Conservation (phyloP, 2,329 filamentous ascomycete genomes). For the Chaetomiaceae sp. region DNA sequence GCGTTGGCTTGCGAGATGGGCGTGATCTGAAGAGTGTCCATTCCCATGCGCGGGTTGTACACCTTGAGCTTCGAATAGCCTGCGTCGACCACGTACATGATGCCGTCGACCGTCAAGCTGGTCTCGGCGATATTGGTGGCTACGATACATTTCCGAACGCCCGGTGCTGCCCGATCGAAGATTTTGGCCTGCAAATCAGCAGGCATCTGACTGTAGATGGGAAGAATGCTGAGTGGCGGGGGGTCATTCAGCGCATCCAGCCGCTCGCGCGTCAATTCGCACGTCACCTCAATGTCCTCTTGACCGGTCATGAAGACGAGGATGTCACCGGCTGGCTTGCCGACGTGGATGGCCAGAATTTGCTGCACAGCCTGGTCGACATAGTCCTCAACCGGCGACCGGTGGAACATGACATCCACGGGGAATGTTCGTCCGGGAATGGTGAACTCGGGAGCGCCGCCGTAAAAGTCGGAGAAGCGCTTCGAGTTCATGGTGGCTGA, state of each 20-base stretch:
- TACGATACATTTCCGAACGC: constrained; percentile 94
- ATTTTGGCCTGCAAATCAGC: constrained; percentile 97
- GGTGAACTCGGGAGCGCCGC: constrained; percentile 90
- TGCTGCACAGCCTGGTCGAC: constrained; percentile 96
- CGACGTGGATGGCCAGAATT: constrained; percentile 91
- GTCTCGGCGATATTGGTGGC: constrained; percentile 99
- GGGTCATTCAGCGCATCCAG: constrained; percentile 88
- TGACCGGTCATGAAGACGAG: constrained; percentile 99
- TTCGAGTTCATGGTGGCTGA: constrained; percentile 99
- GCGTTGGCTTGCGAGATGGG: constrained; percentile 96
- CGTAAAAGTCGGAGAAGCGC: constrained; percentile 92
- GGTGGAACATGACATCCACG: constrained; percentile 92
- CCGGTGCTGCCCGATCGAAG: constrained; percentile 84
- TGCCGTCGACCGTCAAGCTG: constrained; percentile 94
- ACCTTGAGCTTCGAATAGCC: constrained; percentile 98
- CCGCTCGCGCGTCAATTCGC: constrained; percentile 84
- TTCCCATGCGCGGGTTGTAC: constrained; percentile 97
- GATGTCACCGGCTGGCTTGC: constrained; percentile 88
- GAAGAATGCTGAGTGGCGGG: constrained; percentile 87
- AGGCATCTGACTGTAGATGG: constrained; percentile 99
- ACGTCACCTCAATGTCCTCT: constrained; percentile 96
- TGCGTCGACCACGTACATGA: constrained; percentile 97
- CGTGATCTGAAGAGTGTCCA: constrained; percentile 97
- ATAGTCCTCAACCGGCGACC: constrained; percentile 94
- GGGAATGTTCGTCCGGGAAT: constrained; percentile 96